phyloP scores from a whole-genome alignment of 352 stramenopile genomes.

The Aphanomyces invadans region DNA sequence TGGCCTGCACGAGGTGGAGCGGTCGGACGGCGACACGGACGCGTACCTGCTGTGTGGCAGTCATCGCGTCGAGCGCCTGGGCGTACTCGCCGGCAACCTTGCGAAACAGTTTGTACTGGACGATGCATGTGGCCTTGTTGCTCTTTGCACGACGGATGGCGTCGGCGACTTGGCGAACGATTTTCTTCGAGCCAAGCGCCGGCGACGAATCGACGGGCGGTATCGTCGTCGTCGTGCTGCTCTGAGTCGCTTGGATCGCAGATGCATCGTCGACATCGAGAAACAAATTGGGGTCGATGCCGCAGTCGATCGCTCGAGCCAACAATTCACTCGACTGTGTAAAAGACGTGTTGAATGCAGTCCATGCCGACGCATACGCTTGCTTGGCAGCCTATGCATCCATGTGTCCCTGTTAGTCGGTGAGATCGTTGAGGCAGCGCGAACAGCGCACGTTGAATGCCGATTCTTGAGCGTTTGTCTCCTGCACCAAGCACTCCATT shows the following conservation, averaged over 20 bases:
- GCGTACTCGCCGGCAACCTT: conserved; percentile 20
- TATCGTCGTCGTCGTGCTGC: not conserved
- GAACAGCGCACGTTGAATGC: conserved; percentile 6
- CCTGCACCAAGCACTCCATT: not conserved
- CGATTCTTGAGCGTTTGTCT: not conserved
- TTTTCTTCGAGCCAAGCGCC: conserved; percentile 1
- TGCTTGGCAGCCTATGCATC: conserved; percentile 1
- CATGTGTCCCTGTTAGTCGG: not conserved
- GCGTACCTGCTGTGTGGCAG: conserved; percentile 14
- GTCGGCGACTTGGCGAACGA: conserved; percentile 3
- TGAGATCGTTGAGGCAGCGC: not conserved
- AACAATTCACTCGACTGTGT: not conserved
- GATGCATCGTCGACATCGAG: conserved; percentile 8
- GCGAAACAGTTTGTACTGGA: conserved; percentile 19
- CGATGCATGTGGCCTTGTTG: not conserved
- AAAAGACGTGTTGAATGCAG: not conserved
- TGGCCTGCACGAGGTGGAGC: not conserved
- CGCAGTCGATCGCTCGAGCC: conserved; percentile 4
- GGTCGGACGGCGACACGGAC: no score
- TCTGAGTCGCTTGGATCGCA: not conserved
- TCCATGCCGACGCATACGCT: not conserved
- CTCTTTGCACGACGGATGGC: conserved; percentile 11
- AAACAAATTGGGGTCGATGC: conserved; percentile 20
- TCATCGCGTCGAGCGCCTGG: conserved; percentile 3
- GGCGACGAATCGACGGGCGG: not conserved